Evolutionary conservation across 2,329 filamentous ascomycete genomes (phyloP), one percentile per base, ranked within the genome.

Genomic region (Colletotrichum chlorophyti): DNA sequence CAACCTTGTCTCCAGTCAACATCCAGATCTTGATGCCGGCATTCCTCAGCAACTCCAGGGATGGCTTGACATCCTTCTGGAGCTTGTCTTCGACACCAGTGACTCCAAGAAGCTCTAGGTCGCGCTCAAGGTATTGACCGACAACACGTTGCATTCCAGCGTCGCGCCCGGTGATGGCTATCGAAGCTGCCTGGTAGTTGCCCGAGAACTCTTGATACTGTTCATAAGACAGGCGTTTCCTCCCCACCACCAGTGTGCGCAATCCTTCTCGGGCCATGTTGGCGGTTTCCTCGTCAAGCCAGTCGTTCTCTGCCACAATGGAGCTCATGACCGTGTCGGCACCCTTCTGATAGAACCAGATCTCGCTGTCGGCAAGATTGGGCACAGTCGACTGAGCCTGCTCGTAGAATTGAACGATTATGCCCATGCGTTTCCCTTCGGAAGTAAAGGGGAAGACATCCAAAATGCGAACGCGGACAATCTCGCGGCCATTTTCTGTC

Each of bases 11-110:
- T 42, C 95, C 95, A 0, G 95, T 99, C 71, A 99, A 81, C 95
- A 99, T 99, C 95, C 95, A 99, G 47, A 99, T 98, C 74, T 98
- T 98, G 76, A 99, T 95, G 23, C 95, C 95, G 0, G 95, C 95
- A 68, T 99, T 99, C 64, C 95, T 91, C 49, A 99, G 84, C 5
- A 99, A 85, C 73, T 99, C 96, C 6, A 99, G 82, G 0, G 93
- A 97, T 1, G 94, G 91, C 72, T 98, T 99, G 69, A 99, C 95
- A 68, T 98, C 93, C 63, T 88, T 89, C 72, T 99, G 95, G 11
- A 99, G 84, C 70, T 96, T 97, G 75, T 99, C 95, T 74, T 99
- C 96, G 0, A 99, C 95, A 63, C 95, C 95, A 1, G 95, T 99
- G 11, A 99, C 93, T n/a, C 95, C 95, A 2, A 98, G 83, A 6